These are phyloP conservation scores for Amesomyces nigricolor DNA, from an alignment of 2,329 filamentous ascomycete species.

Conservation along the genomic window DNA sequence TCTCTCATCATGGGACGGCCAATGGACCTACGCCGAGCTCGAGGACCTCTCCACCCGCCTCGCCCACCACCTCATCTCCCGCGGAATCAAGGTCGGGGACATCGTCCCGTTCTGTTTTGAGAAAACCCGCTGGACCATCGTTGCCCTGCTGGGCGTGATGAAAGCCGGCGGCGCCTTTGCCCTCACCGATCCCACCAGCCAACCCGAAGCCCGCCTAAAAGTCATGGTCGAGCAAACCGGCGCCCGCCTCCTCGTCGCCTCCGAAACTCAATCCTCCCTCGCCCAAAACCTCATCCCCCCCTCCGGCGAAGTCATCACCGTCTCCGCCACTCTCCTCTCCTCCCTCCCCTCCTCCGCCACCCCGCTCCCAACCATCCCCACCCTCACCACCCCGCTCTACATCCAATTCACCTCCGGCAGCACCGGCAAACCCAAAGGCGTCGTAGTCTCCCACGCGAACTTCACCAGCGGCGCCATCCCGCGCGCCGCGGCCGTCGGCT, in stretches of 20 bases:
- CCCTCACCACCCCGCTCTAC: conserved; percentile 15
- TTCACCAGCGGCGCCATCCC: conserved; percentile 20
- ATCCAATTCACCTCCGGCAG: conserved; percentile 49
- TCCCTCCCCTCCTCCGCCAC: not conserved
- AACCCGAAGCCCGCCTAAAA: conserved; percentile 21
- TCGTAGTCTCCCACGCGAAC: conserved; percentile 34
- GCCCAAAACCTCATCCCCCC: conserved; percentile 10
- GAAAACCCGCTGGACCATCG: conserved; percentile 25
- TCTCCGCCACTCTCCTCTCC: not conserved
- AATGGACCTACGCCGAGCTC: conserved; percentile 42
- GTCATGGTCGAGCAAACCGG: conserved; percentile 24
- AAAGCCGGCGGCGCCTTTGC: conserved; percentile 25
- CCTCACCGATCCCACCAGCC: conserved; percentile 24
- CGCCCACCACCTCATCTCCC: conserved; percentile 35
- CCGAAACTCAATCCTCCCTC: conserved; percentile 15
- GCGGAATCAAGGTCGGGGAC: conserved; percentile 36
- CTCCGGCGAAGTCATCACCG: not conserved
- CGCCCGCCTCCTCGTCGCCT: conserved; percentile 18
- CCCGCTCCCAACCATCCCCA: not conserved
- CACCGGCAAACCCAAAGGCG: conserved; percentile 51
- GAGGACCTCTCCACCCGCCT: conserved; percentile 39
- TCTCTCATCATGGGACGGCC: conserved; percentile 47
- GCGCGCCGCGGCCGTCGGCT: too few relatives aligned
- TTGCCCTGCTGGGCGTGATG: conserved; percentile 24
- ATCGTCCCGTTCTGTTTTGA: conserved; percentile 36